A percentile compares a stretch with the other conserved stretches of the same genome.
Evolutionary conservation across 495 filamentous ascomycete species (phyloP).

Genomic region (Cryomyces minteri): DNA sequence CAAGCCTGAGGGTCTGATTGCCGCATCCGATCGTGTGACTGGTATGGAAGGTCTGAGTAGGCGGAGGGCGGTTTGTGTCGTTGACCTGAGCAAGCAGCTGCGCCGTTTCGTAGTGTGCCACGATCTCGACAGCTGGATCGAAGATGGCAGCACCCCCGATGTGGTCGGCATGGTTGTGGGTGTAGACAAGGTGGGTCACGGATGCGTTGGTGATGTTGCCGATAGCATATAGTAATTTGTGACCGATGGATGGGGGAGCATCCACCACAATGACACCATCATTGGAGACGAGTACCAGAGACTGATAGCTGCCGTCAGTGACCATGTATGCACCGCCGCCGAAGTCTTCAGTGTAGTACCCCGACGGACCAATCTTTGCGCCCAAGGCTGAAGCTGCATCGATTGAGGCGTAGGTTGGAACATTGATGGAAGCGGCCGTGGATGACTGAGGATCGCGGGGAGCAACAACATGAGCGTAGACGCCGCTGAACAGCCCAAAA

Average conservation of each 20-base stretch:
- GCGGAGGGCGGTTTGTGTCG: constrained; percentile 16
- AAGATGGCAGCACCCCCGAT: constrained; percentile 19
- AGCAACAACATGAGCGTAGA: no score
- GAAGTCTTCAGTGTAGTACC: no score
- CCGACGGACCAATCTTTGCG: no score
- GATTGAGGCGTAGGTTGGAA: no score
- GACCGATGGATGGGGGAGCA: constrained; percentile 21
- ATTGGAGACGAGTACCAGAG: constrained; percentile 18
- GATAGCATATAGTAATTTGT: constrained; percentile 19
- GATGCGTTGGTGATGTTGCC: constrained; percentile 17
- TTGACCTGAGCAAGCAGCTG: constrained; percentile 5
- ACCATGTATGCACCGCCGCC: constrained; percentile 23
- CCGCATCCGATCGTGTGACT: constrained; percentile 11
- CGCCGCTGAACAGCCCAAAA: no score
- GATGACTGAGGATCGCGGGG: no score
- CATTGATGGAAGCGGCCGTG: no score
- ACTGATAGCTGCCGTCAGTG: constrained; percentile 19
- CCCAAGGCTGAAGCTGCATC: no score
- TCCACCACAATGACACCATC: constrained; percentile 24
- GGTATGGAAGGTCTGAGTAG: constrained; percentile 17
- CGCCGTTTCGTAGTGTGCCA: constrained; percentile 18
- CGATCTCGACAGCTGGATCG: constrained; percentile 10
- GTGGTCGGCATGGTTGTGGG: constrained; percentile 24
- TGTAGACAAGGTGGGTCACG: constrained; percentile 23
- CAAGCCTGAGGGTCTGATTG: constrained; percentile 23